Conservation (phyloP, 495 filamentous ascomycete species). For the Xylaria cubensis region DNA sequence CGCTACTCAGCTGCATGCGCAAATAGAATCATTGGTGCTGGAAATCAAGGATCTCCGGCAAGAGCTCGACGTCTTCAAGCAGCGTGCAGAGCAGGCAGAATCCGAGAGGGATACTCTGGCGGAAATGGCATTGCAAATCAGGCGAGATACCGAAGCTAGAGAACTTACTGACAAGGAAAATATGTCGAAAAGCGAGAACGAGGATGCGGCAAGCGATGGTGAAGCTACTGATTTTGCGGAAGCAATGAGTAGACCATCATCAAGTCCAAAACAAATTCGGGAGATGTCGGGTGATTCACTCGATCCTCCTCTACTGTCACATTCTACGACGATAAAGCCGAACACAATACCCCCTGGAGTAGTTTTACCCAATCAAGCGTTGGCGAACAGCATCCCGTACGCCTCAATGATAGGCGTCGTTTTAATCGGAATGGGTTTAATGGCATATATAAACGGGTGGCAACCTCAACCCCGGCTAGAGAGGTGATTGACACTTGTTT, state of each 20-base stretch:
- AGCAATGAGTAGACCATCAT: conserved; percentile 31
- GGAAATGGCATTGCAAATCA: conserved; percentile 87
- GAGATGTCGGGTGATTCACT: conserved; percentile 19
- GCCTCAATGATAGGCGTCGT: conserved; percentile 90
- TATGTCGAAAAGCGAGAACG: background rate
- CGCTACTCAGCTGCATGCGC: conserved; percentile 66
- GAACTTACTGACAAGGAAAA: conserved; percentile 46
- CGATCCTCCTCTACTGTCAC: conserved; percentile 44
- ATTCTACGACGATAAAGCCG: conserved; percentile 52
- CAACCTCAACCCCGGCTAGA: conserved; percentile 54
- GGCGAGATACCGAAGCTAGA: conserved; percentile 72
- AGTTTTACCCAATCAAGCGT: conserved; percentile 42
- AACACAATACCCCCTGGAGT: conserved; percentile 33
- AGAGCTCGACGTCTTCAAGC: conserved; percentile 77
- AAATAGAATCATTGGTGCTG: conserved; percentile 77
- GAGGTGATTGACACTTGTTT: conserved; percentile 33
- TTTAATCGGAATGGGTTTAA: conserved; percentile 84
- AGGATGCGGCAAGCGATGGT: conserved; percentile 25
- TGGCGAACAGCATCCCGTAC: conserved; percentile 78
- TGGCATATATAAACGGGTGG: conserved; percentile 95
- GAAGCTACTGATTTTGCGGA: conserved; percentile 33
- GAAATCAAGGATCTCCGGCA: conserved; percentile 85
- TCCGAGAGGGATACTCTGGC: conserved; percentile 72
- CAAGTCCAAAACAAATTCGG: conserved; percentile 31
- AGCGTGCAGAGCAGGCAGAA: conserved; percentile 81